Percentiles rank a stretch among this genome's conserved stretches.
phyloP scores from a whole-genome alignment of 164 flowering plant species.

The Stephania cephalantha region DNA sequence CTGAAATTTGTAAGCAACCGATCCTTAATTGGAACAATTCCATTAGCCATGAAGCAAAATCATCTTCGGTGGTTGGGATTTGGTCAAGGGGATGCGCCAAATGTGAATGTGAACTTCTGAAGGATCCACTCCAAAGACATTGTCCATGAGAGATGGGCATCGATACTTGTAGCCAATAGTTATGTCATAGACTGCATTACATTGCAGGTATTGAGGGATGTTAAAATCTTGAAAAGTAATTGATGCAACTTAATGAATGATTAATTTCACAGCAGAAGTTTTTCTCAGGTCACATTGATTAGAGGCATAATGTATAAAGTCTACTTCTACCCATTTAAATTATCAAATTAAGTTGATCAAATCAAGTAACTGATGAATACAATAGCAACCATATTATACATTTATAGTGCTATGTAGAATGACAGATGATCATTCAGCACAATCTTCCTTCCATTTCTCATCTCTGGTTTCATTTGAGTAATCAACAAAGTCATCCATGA shows the following conservation, averaged over 20 bases:
- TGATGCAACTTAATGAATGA: background rate
- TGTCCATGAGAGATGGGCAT: conserved; percentile 76
- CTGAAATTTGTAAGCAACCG: conserved; percentile 57
- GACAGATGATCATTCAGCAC: background rate
- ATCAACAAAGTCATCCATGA: background rate
- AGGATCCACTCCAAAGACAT: conserved; percentile 76
- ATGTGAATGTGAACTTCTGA: conserved; percentile 84
- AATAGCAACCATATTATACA: background rate
- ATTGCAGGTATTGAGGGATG: conserved; percentile 8
- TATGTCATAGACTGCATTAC: conserved; percentile 70
- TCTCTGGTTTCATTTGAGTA: background rate
- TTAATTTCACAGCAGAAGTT: background rate
- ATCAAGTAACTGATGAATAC: background rate
- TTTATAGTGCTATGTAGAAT: background rate
- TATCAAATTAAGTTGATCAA: background rate
- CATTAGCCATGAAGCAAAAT: conserved; percentile 55
- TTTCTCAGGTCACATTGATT: background rate
- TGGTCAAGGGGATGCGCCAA: conserved; percentile 38
- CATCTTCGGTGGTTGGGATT: conserved; percentile 58
- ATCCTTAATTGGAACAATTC: conserved; percentile 49
- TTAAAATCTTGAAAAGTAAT: background rate
- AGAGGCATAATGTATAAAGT: background rate
- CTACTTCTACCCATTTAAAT: background rate
- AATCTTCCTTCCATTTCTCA: background rate
- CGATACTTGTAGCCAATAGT: conserved; percentile 75